Conservation (phyloP, 495 filamentous ascomycete species). For the Xylaria bambusicola region DNA sequence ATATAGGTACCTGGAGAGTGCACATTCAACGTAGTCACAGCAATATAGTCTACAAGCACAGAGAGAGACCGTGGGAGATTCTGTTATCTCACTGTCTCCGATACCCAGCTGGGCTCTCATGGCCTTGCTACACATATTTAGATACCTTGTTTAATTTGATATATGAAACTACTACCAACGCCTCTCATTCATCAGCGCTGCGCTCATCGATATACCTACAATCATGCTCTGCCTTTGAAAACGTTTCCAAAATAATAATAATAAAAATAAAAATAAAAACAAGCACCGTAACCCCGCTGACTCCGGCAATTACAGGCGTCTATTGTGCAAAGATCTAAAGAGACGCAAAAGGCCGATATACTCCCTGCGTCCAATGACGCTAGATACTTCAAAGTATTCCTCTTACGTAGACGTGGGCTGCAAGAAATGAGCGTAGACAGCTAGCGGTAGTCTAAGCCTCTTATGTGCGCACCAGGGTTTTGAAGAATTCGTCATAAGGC, state of each 20-base stretch:
- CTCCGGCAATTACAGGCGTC: conserved; percentile 8
- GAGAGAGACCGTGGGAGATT: background rate
- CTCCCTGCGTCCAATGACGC: conserved; percentile 1
- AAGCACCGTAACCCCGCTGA: background rate
- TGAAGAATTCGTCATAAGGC: background rate
- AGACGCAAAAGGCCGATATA: background rate
- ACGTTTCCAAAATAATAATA: background rate
- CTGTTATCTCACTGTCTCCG: background rate
- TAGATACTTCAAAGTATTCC: background rate
- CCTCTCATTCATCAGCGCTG: conserved; percentile 18
- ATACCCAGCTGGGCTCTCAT: background rate
- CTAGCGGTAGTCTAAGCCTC: conserved; percentile 3
- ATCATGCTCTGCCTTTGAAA: background rate
- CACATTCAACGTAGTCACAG: background rate
- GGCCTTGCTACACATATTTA: background rate
- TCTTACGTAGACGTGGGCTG: conserved; percentile 3
- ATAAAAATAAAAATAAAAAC: background rate
- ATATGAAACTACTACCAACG: conserved; percentile 6
- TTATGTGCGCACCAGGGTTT: background rate
- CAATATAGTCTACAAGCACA: background rate
- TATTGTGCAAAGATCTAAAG: background rate
- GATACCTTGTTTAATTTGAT: background rate
- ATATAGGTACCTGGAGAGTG: background rate
- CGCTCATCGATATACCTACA: conserved; percentile 3
- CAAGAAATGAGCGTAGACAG: background rate